Conservation (phyloP, 805 yeast genomes). For the Candida chilensis region DNA sequence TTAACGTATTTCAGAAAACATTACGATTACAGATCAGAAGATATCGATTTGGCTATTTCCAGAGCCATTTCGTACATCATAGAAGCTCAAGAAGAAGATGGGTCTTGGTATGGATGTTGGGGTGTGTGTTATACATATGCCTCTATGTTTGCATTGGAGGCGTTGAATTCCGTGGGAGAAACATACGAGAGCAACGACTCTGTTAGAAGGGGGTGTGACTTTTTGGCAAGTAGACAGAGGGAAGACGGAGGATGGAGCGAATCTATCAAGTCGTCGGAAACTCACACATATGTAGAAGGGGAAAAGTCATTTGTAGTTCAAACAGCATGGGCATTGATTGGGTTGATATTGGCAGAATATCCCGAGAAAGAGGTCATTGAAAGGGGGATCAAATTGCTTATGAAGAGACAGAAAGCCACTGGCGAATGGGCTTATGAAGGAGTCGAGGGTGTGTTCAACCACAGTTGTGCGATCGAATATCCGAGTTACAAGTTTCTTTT, state of each 20-base stretch:
- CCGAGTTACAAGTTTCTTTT: conserved; percentile 88
- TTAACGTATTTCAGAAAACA: conserved; percentile 65
- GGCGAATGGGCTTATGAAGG: conserved; percentile 87
- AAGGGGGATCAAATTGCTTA: conserved; percentile 53
- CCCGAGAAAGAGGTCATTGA: conserved; percentile 60
- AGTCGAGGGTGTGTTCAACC: conserved; percentile 94
- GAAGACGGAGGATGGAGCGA: conserved; percentile 98
- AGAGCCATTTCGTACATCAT: conserved; percentile 70
- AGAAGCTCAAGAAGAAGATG: conserved; percentile 63
- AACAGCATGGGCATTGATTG: conserved; percentile 89
- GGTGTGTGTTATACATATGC: conserved; percentile 96
- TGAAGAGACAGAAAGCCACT: conserved; percentile 53
- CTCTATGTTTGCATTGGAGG: conserved; percentile 96
- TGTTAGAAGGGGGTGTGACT: conserved; percentile 78
- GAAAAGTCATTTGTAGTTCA: conserved; percentile 68
- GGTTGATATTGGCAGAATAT: conserved; percentile 69
- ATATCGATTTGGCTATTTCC: conserved; percentile 60
- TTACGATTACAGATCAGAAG: conserved; percentile 55
- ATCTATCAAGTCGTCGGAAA: conserved; percentile 82
- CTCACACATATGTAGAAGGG: conserved; percentile 63
- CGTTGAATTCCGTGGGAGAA: conserved; percentile 62
- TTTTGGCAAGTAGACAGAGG: conserved; percentile 64
- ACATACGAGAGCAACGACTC: conserved; percentile 49
- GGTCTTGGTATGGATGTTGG: conserved; percentile 99
- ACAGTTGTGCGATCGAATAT: conserved; percentile 84